A percentile compares a stretch with the other conserved stretches of the same genome.
Conservation (phyloP, 176 grass and related monocot species). For the Pontederia crassipes region DNA sequence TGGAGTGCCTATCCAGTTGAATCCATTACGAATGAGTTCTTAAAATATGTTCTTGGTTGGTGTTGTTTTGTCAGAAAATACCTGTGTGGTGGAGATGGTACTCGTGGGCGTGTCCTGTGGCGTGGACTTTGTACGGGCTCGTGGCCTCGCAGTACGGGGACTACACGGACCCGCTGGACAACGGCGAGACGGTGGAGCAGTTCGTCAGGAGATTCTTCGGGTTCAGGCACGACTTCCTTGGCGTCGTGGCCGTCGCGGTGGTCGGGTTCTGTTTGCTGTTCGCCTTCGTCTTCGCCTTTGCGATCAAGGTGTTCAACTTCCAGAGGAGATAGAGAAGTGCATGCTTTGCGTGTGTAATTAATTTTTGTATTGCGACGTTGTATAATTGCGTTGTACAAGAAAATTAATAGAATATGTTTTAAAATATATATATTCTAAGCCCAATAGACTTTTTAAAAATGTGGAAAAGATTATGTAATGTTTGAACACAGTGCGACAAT, state of each 20-base stretch:
- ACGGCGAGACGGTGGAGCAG: neutral
- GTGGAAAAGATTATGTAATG: no score
- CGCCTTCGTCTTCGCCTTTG: constrained; percentile 6
- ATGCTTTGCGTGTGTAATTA: no score
- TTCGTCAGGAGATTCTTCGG: constrained; percentile 10
- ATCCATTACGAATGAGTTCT: neutral
- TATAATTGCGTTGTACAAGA: no score
- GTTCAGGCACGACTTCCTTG: constrained; percentile 14
- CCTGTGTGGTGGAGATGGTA: constrained; percentile 99
- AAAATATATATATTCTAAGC: no score
- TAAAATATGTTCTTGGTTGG: neutral
- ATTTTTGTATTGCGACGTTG: no score
- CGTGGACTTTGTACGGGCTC: constrained; percentile 86
- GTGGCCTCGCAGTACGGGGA: constrained; percentile 80
- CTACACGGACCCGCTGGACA: neutral
- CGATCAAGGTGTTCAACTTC: constrained; percentile 18
- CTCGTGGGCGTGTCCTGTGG: constrained; percentile 68
- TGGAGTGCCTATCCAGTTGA: neutral
- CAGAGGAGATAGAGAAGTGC: constrained; percentile 3
- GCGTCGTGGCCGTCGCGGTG: constrained; percentile 5
- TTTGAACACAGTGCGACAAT: no score
- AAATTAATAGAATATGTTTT: no score
- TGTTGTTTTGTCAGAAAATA: constrained; percentile 55
- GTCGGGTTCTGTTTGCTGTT: constrained; percentile 10
- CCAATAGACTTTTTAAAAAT: no score